phyloP scores from a whole-genome alignment of 176 grass and related monocot species.

The Typha latifolia region DNA sequence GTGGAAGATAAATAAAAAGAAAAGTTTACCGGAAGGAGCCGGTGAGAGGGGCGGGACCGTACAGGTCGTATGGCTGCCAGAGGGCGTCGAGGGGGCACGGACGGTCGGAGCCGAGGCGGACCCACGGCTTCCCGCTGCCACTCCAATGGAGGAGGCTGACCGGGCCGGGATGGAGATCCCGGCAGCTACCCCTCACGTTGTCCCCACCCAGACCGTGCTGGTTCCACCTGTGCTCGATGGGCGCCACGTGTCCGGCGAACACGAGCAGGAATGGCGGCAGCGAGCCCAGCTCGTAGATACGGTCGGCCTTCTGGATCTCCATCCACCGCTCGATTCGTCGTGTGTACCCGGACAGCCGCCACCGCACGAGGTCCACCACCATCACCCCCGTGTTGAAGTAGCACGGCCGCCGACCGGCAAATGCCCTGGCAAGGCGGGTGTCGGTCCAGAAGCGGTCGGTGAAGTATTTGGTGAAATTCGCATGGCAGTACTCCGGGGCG shows the following conservation, averaged over 20 bases:
- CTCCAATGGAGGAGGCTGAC: constrained; percentile 97
- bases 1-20: too few relatives aligned
- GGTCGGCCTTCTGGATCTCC: constrained; percentile 74
- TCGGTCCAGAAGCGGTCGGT: constrained; percentile 64
- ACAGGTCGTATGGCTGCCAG: constrained; percentile 85
- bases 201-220: constrained; percentile 90
- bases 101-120: constrained; percentile 45
- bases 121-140: constrained; percentile 88
- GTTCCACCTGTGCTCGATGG: constrained; percentile 97
- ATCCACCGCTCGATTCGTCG: constrained; percentile 78
- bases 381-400: constrained; percentile 95
- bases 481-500: constrained; percentile 92
- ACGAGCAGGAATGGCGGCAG: constrained; percentile 88
- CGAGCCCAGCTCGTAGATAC: constrained; percentile 89
- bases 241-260: constrained; percentile 79
- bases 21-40: background rate
- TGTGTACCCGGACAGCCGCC: constrained; percentile 53
- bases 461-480: constrained; percentile 98
- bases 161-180: constrained; percentile 77
- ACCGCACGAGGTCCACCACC: constrained; percentile 63
- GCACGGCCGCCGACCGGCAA: constrained; percentile 53
- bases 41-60: constrained; percentile 25
- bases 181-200: constrained; percentile 78
- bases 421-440: constrained; percentile 36
- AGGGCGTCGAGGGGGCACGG: constrained; percentile 86